phyloP scores from a whole-genome alignment of 192 early-diverging fungal genomes.

The Coemansia sp. region DNA sequence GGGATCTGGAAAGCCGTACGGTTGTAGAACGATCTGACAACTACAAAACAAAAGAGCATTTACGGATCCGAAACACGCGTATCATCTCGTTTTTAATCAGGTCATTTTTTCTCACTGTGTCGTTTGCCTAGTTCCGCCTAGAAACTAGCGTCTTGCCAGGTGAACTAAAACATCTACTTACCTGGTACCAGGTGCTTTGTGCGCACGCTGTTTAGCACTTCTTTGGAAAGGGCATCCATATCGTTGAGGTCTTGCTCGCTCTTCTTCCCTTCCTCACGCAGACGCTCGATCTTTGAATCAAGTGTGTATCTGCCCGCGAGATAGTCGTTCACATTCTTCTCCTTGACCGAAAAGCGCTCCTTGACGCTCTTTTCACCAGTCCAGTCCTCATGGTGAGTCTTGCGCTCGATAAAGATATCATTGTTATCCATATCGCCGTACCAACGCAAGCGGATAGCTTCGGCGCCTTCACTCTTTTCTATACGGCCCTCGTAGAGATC shows the following conservation, averaged over 20 bases:
- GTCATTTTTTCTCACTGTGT: neutral
- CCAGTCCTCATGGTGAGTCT: slow-evolving; percentile 94
- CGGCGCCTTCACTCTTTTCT: slow-evolving; percentile 85
- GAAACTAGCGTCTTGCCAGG: neutral
- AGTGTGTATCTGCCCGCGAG: slow-evolving; percentile 75
- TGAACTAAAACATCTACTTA: slow-evolving; percentile 19
- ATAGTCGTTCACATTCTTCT: slow-evolving; percentile 88
- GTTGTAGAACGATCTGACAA: slow-evolving; percentile 92
- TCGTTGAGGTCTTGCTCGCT: slow-evolving; percentile 73
- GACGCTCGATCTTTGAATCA: slow-evolving; percentile 71
- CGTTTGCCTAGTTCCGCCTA: neutral
- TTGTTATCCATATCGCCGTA: slow-evolving; percentile 85
- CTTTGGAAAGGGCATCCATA: slow-evolving; percentile 67
- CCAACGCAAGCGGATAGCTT: slow-evolving; percentile 90
- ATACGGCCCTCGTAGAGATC: slow-evolving; percentile 87
- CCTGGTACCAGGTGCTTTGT: slow-evolving; percentile 67
- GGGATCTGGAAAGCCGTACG: slow-evolving; percentile 98
- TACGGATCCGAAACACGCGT: neutral
- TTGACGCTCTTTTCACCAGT: slow-evolving; percentile 89
- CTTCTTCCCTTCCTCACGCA: slow-evolving; percentile 71
- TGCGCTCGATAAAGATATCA: slow-evolving; percentile 96
- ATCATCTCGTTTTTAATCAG: neutral
- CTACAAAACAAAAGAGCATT: slow-evolving; percentile 32
- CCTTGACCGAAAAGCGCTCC: slow-evolving; percentile 89
- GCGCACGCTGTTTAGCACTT: slow-evolving; percentile 69